Evolutionary conservation across 345 rosid species (phyloP), one percentile per base, ranked within the genome.

Genomic region (Eucalyptus erythrocorys): DNA sequence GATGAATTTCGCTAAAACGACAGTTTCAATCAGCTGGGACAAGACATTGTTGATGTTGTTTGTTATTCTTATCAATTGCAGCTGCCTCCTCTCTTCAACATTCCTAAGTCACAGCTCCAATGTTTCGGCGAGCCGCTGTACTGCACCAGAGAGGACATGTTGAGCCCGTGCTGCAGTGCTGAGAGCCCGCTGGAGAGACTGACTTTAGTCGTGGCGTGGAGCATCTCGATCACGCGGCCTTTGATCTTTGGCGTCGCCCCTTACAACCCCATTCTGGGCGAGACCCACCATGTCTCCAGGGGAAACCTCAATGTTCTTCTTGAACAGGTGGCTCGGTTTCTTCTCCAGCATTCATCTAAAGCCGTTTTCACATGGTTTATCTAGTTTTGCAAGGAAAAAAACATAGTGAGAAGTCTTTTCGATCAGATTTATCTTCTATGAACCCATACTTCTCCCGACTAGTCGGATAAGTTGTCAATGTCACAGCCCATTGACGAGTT

Each of bases 51-150:
- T 76, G 42, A 76, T 37, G 81, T 37, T 10, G 81, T 76, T 21
- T 5, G 82, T 37, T 51, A 51, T 51, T 37, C 57, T 51, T 51
- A 51, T 51, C 57, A 51, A 76, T 37, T 88, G 88, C 95, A 97
- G 99, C 88, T 96, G 50, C 97, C 98, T 45, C 94, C 98, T 40
- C 87, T 88, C 43, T 92, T 97, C 94, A 97, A 96, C 93, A 17
- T 94, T 48, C 99, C 99, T n/a, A 96, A 95, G 89, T 96, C 99
- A 40, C 95, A 93, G 59, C 98, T 96, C 34, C 99, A 97, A 57
- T 92, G 92, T 86, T 93, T 89, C n/a, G 97, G 98, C 2, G 99
- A 97, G 87, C 89, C 95, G 13, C 88, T 95, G 16, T 97, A 21
- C 57, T 90, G 96, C 87, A 80, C 85, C 16, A 32, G 92, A 47